Percentiles rank a stretch among this genome's conserved stretches.
Evolutionary conservation across 345 rosid genomes (phyloP).

Genomic region (Turritis glabra): DNA sequence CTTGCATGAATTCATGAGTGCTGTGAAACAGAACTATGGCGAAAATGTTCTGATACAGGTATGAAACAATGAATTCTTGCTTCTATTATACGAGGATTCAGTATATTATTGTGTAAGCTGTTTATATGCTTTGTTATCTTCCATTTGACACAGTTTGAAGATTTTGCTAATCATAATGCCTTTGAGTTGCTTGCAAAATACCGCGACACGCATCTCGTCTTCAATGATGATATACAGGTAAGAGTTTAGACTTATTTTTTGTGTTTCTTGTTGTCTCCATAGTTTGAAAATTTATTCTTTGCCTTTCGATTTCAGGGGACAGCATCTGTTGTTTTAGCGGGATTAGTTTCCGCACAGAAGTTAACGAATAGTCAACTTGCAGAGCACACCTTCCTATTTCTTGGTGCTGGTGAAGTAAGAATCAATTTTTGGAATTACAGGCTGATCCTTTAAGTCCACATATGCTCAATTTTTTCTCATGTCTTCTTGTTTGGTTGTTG

Average conservation of each 20-base stretch:
- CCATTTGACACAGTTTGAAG: slow-evolving; percentile 70
- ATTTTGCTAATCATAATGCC: slow-evolving; percentile 97
- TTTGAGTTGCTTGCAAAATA: slow-evolving; percentile 78
- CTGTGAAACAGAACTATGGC: slow-evolving; percentile 90
- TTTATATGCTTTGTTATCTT: not conserved
- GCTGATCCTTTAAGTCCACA: not conserved
- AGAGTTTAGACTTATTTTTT: not conserved
- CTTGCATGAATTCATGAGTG: slow-evolving; percentile 82
- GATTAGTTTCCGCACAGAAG: slow-evolving; percentile 77
- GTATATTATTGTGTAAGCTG: not conserved
- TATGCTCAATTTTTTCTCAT: not conserved
- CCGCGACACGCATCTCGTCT: slow-evolving; percentile 78
- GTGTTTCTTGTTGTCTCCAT: not conserved
- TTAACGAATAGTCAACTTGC: slow-evolving; percentile 66
- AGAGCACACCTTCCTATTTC: slow-evolving; percentile 84
- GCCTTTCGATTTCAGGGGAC: slow-evolving; percentile 64
- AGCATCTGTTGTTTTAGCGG: slow-evolving; percentile 90
- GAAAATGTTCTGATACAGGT: slow-evolving; percentile 92
- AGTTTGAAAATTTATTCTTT: not conserved
- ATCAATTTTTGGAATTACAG: not conserved
- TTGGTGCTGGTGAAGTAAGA: slow-evolving; percentile 95
- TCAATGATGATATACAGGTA: slow-evolving; percentile 97
- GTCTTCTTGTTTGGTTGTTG: slow-evolving; percentile 25
- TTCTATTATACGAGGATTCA: not conserved
- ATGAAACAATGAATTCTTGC: not conserved